Evolutionary conservation across 169 alveolate genomes (phyloP), one percentile per base, ranked within the genome.

Genomic region (Fabrea salina): DNA sequence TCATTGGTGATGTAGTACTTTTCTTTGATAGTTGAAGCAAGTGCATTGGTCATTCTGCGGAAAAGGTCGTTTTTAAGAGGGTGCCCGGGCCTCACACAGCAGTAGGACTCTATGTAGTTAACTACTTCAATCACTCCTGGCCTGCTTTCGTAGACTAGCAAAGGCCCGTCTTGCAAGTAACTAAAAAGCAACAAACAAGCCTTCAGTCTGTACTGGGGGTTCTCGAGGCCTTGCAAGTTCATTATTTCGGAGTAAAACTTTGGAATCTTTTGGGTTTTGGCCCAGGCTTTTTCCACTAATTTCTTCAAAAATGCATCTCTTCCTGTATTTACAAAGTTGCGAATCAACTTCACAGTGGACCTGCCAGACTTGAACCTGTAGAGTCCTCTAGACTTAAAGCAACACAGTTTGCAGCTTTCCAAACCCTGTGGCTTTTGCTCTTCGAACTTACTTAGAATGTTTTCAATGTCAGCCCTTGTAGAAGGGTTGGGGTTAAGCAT

Each of bases 41-140:
- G 19, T 47, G 56, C 16, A 47, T 47, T 47, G 16, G 56, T 47
- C 2, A 47, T 25, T 25, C 56, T 47, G 16, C 56, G 16, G 19
- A 47, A 47, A 47, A 47, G 19, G 19, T 47, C 56, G 16, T n/a
- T n/a, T 47, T 47, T 47, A 47, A 47, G 56, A 11, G 53, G 27
- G 11, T 61, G 44, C 39, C 32, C 27, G 8, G 43, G 50, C 2
- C 22, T 27, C 67, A 56, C 33, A 16, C 30, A 47, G 56, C 56
- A 47, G 19, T 16, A 47, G 56, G 56, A 47, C 50, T 61, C 74
- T 13, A 61, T 33, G 25, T 33, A 61, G 22, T 37, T 27, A 32
- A 61, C 13, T 51, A 61, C 50, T 37, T 61, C 74, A 27, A 61
- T 13, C 8, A 37, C 74, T 1, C 74, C 74, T 16, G 74, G 74